Evolutionary conservation across 2,329 filamentous ascomycete species (phyloP).

Genomic region (Colletotrichum melonis): DNA sequence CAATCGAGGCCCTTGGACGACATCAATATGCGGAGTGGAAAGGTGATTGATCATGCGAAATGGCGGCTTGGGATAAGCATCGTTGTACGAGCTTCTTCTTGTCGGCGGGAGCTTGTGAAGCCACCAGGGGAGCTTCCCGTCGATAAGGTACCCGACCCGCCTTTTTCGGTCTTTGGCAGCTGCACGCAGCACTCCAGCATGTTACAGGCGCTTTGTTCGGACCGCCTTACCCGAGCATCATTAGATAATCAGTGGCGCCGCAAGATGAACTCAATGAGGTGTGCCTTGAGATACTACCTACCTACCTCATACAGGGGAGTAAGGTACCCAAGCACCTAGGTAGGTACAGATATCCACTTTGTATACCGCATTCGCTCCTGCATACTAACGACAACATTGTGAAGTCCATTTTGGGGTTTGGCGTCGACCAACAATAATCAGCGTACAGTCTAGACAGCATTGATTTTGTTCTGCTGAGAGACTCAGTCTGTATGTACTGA

Average conservation of each 20-base stretch:
- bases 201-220: background rate
- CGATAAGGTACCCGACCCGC: background rate
- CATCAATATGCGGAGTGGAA: background rate
- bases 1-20: background rate
- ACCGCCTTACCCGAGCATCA: background rate
- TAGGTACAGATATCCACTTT: background rate
- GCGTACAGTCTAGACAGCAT: background rate
- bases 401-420: background rate
- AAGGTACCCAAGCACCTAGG: background rate
- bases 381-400: background rate
- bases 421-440: background rate
- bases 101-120: constrained; percentile 7
- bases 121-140: background rate
- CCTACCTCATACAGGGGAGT: background rate
- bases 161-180: background rate
- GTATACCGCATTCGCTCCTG: background rate
- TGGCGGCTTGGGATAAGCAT: background rate
- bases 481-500: background rate
- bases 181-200: background rate
- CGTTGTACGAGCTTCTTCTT: background rate
- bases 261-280: no score
- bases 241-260: background rate
- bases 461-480: background rate
- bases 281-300: no score
- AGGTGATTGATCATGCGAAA: background rate